These are phyloP conservation scores for Helotiales sp. DNA, from an alignment of 2,329 filamentous ascomycete genomes.

Conservation along the genomic window DNA sequence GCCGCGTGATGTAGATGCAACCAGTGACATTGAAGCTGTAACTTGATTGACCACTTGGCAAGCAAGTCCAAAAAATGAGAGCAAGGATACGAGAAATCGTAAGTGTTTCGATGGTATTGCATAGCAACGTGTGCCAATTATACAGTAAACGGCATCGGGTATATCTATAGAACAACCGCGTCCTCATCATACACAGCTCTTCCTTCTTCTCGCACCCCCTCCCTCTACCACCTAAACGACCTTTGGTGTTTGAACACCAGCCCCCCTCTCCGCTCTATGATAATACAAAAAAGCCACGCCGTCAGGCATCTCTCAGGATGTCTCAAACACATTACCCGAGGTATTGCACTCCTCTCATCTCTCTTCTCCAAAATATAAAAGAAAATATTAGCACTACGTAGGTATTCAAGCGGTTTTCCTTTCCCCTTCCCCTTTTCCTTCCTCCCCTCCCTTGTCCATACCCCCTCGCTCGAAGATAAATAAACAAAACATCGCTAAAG, in stretches of 20 bases:
- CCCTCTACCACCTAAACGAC: neutral
- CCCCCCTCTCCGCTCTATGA: conserved; percentile 12
- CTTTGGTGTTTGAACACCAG: neutral
- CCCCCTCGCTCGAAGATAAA: neutral
- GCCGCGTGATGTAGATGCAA: too few species aligned
- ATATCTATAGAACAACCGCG: conserved; percentile 9
- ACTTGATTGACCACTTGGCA: neutral
- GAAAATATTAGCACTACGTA: conserved; percentile 12
- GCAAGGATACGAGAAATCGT: neutral
- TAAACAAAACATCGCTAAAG: conserved; percentile 17
- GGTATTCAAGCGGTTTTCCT: conserved; percentile 16
- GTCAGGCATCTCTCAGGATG: conserved; percentile 10
- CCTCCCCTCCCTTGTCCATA: neutral
- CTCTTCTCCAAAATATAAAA: neutral
- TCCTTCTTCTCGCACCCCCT: neutral
- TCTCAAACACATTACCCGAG: conserved; percentile 12
- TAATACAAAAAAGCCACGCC: conserved; percentile 24
- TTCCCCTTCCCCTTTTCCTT: neutral
- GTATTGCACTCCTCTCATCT: neutral
- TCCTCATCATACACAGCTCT: conserved; percentile 12
- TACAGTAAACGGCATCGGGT: conserved; percentile 12
- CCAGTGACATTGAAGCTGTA: neutral
- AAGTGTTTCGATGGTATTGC: neutral
- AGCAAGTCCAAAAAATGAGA: neutral
- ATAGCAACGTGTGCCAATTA: conserved; percentile 12